Evolutionary conservation across 495 filamentous ascomycete species (phyloP), one percentile per base, ranked within the genome.

Genomic region (Annulohypoxylon bovei): DNA sequence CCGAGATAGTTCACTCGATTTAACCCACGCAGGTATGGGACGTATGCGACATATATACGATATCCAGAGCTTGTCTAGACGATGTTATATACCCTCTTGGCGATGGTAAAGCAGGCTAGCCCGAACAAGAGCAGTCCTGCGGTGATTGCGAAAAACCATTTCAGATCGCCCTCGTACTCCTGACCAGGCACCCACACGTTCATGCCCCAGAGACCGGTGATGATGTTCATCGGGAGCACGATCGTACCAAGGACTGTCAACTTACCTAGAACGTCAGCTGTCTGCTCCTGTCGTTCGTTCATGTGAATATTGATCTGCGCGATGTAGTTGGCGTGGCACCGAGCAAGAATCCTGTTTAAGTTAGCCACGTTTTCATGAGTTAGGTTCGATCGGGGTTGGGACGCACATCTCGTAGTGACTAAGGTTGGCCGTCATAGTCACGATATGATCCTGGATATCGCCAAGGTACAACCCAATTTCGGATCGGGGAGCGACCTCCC

Each of bases 151-250:
- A 75, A 82, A 74, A 89, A 90, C 87, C 87, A 89, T 22, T 69
- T 81, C 37, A 89, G 73, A 66, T 86, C 80, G 1, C 80, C 81
- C 59, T 85, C 85, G 25, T 72, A 70, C 30, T 92, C 90, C 76
- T 98, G 95, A 1, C 94, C 93, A 0, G 95, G 95, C 0, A 99
- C 95, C 80, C 92, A 91, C 6, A 97, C 93, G 82, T 99, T 99
- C 95, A 98, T 98, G 33, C 95, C 95, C 92, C 95, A 99, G 78
- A 99, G 90, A 71, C 95, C 96, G 25, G 95, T 98, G 69, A 99
- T 93, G 79, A 99, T 94, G 75, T 99, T 99, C 90, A 99, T 94
- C 18, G 95, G 95, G 61, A 99, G 86, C 4, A 99, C 93, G 69
- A 99, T 98, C 7, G 95, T 99, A 70, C 94, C 95, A 2, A 99